These are phyloP conservation scores for Lactarius akahatsu DNA, from an alignment of 768 basidiomycete genomes.

Conservation along the genomic window DNA sequence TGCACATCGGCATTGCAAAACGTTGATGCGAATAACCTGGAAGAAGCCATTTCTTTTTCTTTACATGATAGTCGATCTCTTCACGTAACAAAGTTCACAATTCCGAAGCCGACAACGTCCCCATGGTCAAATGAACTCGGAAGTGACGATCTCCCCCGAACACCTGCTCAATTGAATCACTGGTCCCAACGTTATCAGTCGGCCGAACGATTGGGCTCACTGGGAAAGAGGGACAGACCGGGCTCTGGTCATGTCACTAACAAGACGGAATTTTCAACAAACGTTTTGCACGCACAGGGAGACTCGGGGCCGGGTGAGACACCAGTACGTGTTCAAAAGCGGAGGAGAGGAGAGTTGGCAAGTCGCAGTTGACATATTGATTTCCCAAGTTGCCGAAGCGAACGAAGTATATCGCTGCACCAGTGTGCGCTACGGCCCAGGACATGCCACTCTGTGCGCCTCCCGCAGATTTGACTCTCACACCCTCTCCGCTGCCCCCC, in stretches of 20 bases:
- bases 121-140: neutral
- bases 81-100: neutral
- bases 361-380: conserved; percentile 1
- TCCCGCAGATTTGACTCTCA: no score
- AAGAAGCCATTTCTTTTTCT: conserved; percentile 3
- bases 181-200: neutral
- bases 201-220: neutral
- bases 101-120: neutral
- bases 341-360: neutral
- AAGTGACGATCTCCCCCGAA: neutral
- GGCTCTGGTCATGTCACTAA: conserved; percentile 1
- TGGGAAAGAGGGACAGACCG: neutral
- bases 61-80: neutral
- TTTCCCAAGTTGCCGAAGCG: conserved; percentile 8
- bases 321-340: conserved; percentile 6
- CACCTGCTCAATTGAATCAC: neutral
- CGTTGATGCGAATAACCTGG: neutral
- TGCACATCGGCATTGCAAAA: conserved; percentile 1
- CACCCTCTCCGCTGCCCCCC: neutral
- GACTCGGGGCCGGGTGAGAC: conserved; percentile 4
- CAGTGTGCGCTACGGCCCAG: neutral
- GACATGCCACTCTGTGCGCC: neutral
- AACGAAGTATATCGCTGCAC: neutral
- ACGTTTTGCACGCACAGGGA: neutral
- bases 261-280: neutral